Evolutionary conservation across 1,284 basidiomycete genomes (phyloP).

Genomic region (Microbotryum silenes-acaulis): DNA sequence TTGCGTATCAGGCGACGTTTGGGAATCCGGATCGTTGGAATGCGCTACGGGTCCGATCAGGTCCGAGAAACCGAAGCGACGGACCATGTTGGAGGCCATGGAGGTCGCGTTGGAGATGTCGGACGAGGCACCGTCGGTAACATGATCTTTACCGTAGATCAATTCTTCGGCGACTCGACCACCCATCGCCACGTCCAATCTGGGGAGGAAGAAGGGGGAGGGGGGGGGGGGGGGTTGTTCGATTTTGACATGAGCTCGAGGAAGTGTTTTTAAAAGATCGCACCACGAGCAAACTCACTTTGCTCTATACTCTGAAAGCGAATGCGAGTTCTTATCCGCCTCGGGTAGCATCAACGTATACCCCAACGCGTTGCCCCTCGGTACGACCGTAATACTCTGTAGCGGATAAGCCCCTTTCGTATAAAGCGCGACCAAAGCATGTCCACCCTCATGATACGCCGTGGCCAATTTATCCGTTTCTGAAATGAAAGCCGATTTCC

Average conservation of each 20-base stretch:
- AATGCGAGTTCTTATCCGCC: constrained; percentile 53
- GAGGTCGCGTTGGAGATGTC: constrained; percentile 72
- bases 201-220: constrained; percentile 17
- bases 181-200: constrained; percentile 82
- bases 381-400: constrained; percentile 74
- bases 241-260: background rate
- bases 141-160: constrained; percentile 77
- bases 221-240: background rate
- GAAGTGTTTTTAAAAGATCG: background rate
- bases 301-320: constrained; percentile 33
- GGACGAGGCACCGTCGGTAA: constrained; percentile 63
- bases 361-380: constrained; percentile 83
- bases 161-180: constrained; percentile 89
- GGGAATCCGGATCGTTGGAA: constrained; percentile 23
- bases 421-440: constrained; percentile 81
- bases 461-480: constrained; percentile 67
- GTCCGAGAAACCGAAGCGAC: constrained; percentile 71
- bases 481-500: constrained; percentile 77
- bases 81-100: constrained; percentile 80
- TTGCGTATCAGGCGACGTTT: constrained; percentile 29
- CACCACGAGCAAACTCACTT: constrained; percentile 1
- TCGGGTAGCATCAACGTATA: constrained; percentile 80
- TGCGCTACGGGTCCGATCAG: constrained; percentile 32
- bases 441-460: constrained; percentile 93
- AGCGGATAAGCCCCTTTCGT: constrained; percentile 88